Base-by-base conservation (phyloP, 306 rosid species). In the Alnus glutinosa region DNA sequence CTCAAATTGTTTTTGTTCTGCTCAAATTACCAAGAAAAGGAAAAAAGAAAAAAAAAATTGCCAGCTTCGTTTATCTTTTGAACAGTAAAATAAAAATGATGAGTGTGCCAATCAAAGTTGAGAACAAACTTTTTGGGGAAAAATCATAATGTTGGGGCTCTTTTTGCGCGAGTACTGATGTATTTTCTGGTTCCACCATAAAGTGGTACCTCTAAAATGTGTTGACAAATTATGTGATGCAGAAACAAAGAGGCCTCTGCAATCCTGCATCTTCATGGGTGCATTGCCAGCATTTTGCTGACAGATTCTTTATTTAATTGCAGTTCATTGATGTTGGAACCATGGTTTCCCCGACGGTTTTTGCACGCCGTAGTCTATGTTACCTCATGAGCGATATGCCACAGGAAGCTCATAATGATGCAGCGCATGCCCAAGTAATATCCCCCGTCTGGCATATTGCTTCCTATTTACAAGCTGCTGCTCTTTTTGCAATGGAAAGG, bases 301-400 rank as follows among this genome's bases (percentile, higher is more conserved):
- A 85, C 70, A 72, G 61, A 75, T 85, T 85, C 18, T 3, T 73
- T 66, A 9, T 83, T 74, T 75, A 71, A 37, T 73, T 79, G 86
- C 94, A 96, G 97, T 93, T 96, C 89, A 91, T 93, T 54, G 89
- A 83, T 0, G 97, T 86, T 57, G 99, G 99, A 75, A 91, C 96
- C 55, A 91, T 93, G 98, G 80, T 90, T 74, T 96, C 98, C 32
- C 99, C 99, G 0, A 96, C 97, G 2, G 80, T 96, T 67, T 91
- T 77, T 82, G 98, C 98, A n/a, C 96, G 99, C 36, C 97, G 99
- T 28, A 88, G 99, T 82, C 85, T 95, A 83, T 88, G 89, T 46
- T 87, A 90, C 80, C 93, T 95, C 69, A 77, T 95, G 76, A 86
- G 49, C 82, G 89, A 85, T 34, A 88, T 89, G 98, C 90, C 94